phyloP scores from a whole-genome alignment of 352 stramenopile species.

The Elongisporangium anandrum region DNA sequence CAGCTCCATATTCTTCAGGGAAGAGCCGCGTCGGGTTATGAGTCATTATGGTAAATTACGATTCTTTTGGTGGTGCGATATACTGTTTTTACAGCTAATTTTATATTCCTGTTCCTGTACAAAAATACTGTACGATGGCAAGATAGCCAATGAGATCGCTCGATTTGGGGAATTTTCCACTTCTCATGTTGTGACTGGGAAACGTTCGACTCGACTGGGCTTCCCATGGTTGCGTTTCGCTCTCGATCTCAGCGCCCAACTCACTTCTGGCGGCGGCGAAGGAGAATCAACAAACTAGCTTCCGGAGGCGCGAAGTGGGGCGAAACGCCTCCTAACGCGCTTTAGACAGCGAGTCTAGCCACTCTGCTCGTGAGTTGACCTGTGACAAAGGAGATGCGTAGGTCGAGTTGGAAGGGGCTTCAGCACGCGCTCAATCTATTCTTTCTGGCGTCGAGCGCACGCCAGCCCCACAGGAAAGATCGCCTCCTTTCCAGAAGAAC shows the following conservation, averaged over 20 bases:
- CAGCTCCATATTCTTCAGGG: conserved; percentile 15
- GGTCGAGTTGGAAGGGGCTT: not conserved
- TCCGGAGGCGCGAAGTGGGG: not conserved
- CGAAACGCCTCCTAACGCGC: not conserved
- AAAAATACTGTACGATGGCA: not conserved
- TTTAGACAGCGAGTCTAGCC: not conserved
- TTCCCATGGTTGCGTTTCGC: conserved; percentile 2
- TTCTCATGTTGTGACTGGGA: not conserved
- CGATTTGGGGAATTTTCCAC: conserved; percentile 1
- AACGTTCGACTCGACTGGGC: not conserved
- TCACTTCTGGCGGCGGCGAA: too few species aligned
- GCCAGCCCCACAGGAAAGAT: not conserved
- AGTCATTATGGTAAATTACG: not conserved
- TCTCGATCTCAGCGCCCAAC: not conserved
- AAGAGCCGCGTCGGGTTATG: not conserved
- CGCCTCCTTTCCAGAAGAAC: not conserved
- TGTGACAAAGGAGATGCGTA: not conserved
- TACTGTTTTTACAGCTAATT: not conserved
- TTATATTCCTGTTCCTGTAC: not conserved
- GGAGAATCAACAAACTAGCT: too few species aligned
- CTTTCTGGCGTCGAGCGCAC: not conserved
- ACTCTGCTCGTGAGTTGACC: not conserved
- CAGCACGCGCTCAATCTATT: not conserved
- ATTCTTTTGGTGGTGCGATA: not conserved
- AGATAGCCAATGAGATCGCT: conserved; percentile 3